Percentiles rank a stretch among this genome's conserved stretches.
These are phyloP conservation scores for Coniochaeta hoffmannii DNA, from an alignment of 2,329 filamentous ascomycete genomes.

Conservation along the genomic window DNA sequence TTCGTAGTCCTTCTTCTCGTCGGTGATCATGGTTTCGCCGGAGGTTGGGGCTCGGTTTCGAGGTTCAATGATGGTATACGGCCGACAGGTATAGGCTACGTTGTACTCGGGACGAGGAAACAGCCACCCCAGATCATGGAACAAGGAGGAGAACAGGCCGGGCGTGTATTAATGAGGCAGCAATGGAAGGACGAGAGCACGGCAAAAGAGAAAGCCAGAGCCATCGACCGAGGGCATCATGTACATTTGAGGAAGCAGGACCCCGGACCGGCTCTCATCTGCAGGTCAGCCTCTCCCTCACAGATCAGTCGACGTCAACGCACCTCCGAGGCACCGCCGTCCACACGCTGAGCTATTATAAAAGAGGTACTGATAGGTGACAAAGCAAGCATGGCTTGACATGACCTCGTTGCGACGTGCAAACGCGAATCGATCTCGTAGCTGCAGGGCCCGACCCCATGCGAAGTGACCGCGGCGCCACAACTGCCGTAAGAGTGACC, in stretches of 20 bases:
- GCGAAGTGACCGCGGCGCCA: background rate
- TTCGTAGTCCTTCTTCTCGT: constrained; percentile 7
- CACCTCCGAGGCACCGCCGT: background rate
- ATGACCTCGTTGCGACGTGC: background rate
- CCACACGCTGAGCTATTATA: background rate
- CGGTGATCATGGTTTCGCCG: background rate
- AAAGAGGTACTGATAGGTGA: constrained; percentile 3
- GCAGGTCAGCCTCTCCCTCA: background rate
- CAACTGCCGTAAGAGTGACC: constrained; percentile 2
- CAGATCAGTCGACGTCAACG: background rate
- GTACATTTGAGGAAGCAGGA: background rate
- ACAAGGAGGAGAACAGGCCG: background rate
- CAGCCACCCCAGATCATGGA: background rate
- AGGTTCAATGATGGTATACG: background rate
- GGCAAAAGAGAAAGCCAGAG: background rate
- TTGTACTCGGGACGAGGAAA: background rate
- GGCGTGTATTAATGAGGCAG: background rate
- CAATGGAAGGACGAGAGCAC: background rate
- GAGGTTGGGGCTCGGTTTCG: background rate
- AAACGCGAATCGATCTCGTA: background rate
- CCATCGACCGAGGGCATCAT: background rate
- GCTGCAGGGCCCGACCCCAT: background rate
- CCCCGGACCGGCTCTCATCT: background rate
- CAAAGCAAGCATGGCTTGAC: background rate
- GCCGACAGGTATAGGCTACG: background rate